phyloP scores from a whole-genome alignment of 2,329 filamentous ascomycete genomes.

The Ophiostoma pallidulum region DNA sequence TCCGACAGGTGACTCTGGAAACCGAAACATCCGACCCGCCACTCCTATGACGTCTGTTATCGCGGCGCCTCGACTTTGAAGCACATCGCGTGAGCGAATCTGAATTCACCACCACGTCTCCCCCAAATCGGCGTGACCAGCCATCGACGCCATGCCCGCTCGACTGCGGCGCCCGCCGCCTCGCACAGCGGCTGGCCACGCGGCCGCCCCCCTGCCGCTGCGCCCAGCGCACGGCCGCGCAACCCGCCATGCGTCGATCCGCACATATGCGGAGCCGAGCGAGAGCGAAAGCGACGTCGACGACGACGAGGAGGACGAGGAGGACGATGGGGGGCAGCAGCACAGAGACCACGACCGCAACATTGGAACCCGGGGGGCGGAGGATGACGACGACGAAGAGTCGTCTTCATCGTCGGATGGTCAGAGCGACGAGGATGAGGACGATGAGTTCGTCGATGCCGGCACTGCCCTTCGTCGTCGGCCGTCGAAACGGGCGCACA shows the following conservation, averaged over 20 bases:
- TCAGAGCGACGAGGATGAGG: not conserved
- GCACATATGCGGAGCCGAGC: constrained; percentile 5
- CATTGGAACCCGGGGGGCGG: not conserved
- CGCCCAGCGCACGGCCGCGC: constrained; percentile 6
- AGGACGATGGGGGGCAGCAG: not conserved
- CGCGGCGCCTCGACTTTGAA: too few relatives aligned
- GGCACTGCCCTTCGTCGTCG: constrained; percentile 4
- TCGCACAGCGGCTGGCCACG: not conserved
- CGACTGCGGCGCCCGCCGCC: constrained; percentile 4
- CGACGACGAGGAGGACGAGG: constrained; percentile 1
- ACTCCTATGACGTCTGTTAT: too few relatives aligned
- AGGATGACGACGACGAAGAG: not conserved
- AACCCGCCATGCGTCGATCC: constrained; percentile 9
- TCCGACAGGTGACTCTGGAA: too few relatives aligned
- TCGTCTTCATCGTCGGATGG: not conserved
- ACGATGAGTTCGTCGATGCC: not conserved
- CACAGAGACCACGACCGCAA: not conserved
- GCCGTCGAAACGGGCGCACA: not conserved
- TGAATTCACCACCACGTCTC: too few relatives aligned
- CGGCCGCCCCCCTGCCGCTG: not conserved
- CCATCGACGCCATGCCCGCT: not conserved
- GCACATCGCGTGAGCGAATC: too few relatives aligned
- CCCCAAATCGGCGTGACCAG: not conserved
- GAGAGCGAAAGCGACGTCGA: constrained; percentile 3
- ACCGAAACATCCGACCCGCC: too few relatives aligned